A percentile compares a stretch with the other conserved stretches of the same genome.
Evolutionary conservation across 208 protist genomes (phyloP).

Genomic region (Phytomonas sp.): DNA sequence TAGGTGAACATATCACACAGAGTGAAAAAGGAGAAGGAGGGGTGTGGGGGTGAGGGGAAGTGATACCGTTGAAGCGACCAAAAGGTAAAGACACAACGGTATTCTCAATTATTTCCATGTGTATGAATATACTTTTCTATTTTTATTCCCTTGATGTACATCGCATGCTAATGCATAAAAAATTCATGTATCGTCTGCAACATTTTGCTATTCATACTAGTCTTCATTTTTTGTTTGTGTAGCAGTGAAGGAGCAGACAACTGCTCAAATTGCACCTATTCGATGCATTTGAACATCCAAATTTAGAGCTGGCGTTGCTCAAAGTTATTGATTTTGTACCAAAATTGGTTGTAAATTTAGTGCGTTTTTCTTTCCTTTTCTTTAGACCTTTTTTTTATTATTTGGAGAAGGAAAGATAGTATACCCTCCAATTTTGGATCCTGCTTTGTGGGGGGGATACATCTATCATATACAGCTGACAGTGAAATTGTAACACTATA

Average conservation of each 20-base stretch:
- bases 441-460: not conserved
- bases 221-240: not conserved
- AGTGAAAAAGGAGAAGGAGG: not conserved
- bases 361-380: conserved; percentile 7
- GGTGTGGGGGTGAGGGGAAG: not conserved
- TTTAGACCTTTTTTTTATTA: conserved; percentile 5
- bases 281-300: not conserved
- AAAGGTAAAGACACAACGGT: not conserved
- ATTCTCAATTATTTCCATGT: conserved; percentile 1
- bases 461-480: not conserved
- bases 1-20: not conserved
- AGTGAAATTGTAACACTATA: not conserved
- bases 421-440: not conserved
- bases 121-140: conserved; percentile 1
- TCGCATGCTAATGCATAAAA: not conserved
- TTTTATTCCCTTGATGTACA: not conserved
- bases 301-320: not conserved
- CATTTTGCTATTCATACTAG: not conserved
- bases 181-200: not conserved
- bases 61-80: not conserved
- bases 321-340: not conserved
- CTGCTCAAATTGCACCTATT: not conserved
- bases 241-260: not conserved
- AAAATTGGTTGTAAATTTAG: not conserved
- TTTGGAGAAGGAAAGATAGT: conserved; percentile 3